Conservation (phyloP, 805 yeast species). For the Zygosaccharomyces siamensis region DNA sequence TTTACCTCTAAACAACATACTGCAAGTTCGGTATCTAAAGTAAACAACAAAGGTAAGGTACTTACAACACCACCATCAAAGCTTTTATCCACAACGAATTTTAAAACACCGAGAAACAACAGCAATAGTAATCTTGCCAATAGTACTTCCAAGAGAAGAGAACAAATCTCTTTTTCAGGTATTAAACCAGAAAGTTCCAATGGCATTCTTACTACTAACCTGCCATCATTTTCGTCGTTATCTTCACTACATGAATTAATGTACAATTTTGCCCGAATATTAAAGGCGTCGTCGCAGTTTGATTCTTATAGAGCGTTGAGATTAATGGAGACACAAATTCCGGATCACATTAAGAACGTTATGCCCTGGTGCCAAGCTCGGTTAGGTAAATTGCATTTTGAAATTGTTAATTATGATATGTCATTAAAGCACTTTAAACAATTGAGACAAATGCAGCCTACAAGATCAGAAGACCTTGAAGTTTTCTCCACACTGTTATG, state of each 20-base stretch:
- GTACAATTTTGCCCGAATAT: conserved; percentile 19
- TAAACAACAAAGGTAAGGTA: conserved; percentile 14
- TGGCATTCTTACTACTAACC: conserved; percentile 4
- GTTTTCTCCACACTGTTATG: conserved; percentile 83
- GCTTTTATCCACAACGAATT: conserved; percentile 14
- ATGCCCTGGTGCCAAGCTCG: conserved; percentile 84
- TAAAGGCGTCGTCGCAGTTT: conserved; percentile 38
- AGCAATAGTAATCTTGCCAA: conserved; percentile 3
- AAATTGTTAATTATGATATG: conserved; percentile 77
- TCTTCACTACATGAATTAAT: conserved; percentile 15
- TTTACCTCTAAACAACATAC: conserved; percentile 17
- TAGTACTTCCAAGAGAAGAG: conserved; percentile 8
- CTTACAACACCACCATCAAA: conserved; percentile 31
- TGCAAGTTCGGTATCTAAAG: conserved; percentile 13
- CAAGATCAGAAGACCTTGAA: conserved; percentile 85
- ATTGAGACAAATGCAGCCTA: conserved; percentile 66
- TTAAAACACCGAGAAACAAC: conserved; percentile 23
- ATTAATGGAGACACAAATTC: conserved; percentile 50
- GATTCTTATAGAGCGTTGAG: conserved; percentile 80
- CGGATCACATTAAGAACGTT: conserved; percentile 51
- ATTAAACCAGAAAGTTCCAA: conserved; percentile 8
- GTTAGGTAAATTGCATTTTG: conserved; percentile 78
- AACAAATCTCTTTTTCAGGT: conserved; percentile 4
- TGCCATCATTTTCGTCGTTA: conserved; percentile 5
- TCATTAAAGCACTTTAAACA: conserved; percentile 58